Conservation (phyloP, 169 alveolate species). For the Eimeria mitis region DNA sequence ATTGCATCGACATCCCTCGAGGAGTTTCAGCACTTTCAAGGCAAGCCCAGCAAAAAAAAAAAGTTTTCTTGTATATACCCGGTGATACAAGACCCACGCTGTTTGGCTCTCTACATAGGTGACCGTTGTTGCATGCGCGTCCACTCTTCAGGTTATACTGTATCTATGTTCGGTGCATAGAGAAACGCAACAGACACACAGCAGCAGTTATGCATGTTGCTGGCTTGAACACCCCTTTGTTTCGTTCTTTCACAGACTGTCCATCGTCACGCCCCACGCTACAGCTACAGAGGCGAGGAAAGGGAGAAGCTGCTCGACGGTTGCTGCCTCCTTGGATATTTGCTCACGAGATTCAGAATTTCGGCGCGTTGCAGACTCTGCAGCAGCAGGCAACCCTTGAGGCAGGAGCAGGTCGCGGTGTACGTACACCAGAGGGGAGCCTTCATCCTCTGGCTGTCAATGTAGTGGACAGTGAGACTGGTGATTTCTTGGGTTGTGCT, state of each 20-base stretch:
- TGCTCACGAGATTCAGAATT: slow-evolving; percentile 38
- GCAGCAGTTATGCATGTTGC: background rate
- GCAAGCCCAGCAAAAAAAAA: background rate
- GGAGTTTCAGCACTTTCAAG: slow-evolving; percentile 15
- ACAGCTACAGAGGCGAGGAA: slow-evolving; percentile 20
- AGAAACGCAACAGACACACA: background rate
- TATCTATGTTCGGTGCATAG: background rate
- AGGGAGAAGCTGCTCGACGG: background rate
- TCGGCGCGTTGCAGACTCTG: slow-evolving; percentile 25
- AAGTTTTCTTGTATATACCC: background rate
- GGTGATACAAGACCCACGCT: background rate
- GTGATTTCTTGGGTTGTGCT: background rate
- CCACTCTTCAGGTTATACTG: background rate
- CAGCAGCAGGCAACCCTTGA: slow-evolving; percentile 13
- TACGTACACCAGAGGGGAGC: background rate
- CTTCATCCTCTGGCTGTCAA: slow-evolving; percentile 25
- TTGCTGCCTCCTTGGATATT: slow-evolving; percentile 40
- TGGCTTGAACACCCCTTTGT: background rate
- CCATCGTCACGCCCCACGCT: slow-evolving; percentile 40
- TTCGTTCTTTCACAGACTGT: background rate
- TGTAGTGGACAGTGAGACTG: slow-evolving; percentile 23
- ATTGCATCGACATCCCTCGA: slow-evolving; percentile 13
- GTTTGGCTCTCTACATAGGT: too few species aligned
- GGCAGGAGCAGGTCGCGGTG: background rate
- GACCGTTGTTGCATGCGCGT: background rate